Conservation (phyloP, 805 yeast species). For the Wickerhamiella alocasiicola region DNA sequence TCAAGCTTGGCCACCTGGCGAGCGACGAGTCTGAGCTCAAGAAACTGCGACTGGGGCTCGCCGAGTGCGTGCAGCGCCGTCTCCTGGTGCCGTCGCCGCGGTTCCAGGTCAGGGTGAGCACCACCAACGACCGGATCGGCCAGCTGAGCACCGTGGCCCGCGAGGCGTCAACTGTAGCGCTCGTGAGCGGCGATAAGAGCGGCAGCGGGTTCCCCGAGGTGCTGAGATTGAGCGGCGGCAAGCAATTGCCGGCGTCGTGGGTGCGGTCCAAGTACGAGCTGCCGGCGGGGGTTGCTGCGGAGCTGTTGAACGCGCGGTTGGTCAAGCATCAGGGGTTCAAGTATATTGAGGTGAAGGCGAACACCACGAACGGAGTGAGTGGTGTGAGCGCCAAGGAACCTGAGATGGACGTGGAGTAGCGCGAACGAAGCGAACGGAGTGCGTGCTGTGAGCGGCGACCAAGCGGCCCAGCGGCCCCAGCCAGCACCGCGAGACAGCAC, state of each 20-base stretch:
- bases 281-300: slow-evolving; percentile 32
- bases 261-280: slow-evolving; percentile 68
- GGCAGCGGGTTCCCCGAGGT: slow-evolving; percentile 39
- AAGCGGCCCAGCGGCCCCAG: too few relatives aligned
- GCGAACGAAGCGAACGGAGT: too few relatives aligned
- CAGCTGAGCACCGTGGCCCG: slow-evolving; percentile 58
- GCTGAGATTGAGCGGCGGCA: slow-evolving; percentile 72
- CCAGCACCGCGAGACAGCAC: too few relatives aligned
- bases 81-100: slow-evolving; percentile 64
- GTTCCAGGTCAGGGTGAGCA: slow-evolving; percentile 58
- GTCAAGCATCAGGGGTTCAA: slow-evolving; percentile 24
- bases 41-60: slow-evolving; percentile 58
- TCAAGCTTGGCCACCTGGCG: slow-evolving; percentile 67
- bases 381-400: slow-evolving; percentile 2
- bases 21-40: slow-evolving; percentile 43
- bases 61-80: slow-evolving; percentile 70
- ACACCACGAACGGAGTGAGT: too few relatives aligned
- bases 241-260: slow-evolving; percentile 63
- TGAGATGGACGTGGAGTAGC: slow-evolving; percentile 9
- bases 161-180: slow-evolving; percentile 62
- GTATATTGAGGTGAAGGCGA: slow-evolving; percentile 24
- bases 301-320: slow-evolving; percentile 22
- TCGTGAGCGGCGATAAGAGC: slow-evolving; percentile 32
- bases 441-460: too few relatives aligned
- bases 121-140: slow-evolving; percentile 40